These are phyloP conservation scores for Ceratobasidium theobromae DNA, from an alignment of 1,284 basidiomycete genomes.

Conservation along the genomic window DNA sequence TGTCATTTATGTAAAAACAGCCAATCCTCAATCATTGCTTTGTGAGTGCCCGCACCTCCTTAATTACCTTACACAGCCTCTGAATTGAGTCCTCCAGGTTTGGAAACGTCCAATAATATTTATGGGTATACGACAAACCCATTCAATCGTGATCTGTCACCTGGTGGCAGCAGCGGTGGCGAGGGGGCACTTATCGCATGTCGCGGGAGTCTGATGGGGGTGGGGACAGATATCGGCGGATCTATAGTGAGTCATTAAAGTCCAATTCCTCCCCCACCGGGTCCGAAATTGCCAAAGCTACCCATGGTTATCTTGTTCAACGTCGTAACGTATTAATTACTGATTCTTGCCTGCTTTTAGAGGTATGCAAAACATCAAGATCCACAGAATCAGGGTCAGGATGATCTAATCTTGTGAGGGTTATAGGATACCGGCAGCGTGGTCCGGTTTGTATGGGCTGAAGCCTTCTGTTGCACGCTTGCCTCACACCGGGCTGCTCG, in stretches of 20 bases:
- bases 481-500: conserved; percentile 54
- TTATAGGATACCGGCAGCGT: conserved; percentile 46
- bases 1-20: conserved; percentile 60
- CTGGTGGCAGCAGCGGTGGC: conserved; percentile 63
- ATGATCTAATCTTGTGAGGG: background rate
- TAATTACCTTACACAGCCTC: conserved; percentile 33
- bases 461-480: conserved; percentile 55
- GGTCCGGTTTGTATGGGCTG: conserved; percentile 58
- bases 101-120: conserved; percentile 55
- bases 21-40: conserved; percentile 56
- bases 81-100: conserved; percentile 41
- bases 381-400: background rate
- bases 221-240: conserved; percentile 59
- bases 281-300: background rate
- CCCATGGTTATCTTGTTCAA: background rate
- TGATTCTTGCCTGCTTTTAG: background rate
- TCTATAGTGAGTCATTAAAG: conserved; percentile 37
- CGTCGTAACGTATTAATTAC: background rate
- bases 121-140: conserved; percentile 58
- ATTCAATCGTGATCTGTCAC: conserved; percentile 54
- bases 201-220: conserved; percentile 57
- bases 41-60: conserved; percentile 41
- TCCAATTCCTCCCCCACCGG: too few species aligned
- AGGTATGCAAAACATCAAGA: background rate
- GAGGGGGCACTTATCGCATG: conserved; percentile 65